Evolutionary conservation across 2,329 filamentous ascomycete genomes (phyloP).

Genomic region (Penicillium sp.): DNA sequence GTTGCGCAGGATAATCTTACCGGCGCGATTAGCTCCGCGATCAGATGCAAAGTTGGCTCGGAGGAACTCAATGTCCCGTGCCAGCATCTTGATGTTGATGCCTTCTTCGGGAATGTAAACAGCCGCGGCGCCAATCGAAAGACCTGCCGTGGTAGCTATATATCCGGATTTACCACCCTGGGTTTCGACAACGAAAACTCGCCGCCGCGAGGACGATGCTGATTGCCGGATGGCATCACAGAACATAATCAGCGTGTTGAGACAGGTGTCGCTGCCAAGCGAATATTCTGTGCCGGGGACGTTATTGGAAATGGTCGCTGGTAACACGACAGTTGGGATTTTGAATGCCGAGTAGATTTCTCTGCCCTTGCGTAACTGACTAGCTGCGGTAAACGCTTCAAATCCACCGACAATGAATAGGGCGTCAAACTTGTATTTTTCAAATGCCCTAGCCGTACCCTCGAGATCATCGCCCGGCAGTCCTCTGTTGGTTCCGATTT

Average conservation of each 20-base stretch:
- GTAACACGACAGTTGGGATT: slow-evolving; percentile 86
- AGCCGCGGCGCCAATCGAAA: slow-evolving; percentile 85
- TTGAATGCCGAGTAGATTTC: slow-evolving; percentile 77
- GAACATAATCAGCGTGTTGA: slow-evolving; percentile 92
- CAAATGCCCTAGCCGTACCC: slow-evolving; percentile 75
- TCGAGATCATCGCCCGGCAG: slow-evolving; percentile 85
- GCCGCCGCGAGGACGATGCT: slow-evolving; percentile 83
- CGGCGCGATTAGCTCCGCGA: slow-evolving; percentile 81
- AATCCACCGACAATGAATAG: slow-evolving; percentile 93
- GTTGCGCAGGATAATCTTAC: slow-evolving; percentile 93
- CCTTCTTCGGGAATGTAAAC: slow-evolving; percentile 98
- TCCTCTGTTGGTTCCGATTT: slow-evolving; percentile 96
- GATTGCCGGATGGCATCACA: slow-evolving; percentile 98
- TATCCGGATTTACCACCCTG: slow-evolving; percentile 95
- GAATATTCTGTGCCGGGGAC: slow-evolving; percentile 97
- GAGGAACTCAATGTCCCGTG: slow-evolving; percentile 82
- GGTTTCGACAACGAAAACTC: slow-evolving; percentile 97
- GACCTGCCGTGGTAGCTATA: slow-evolving; percentile 81
- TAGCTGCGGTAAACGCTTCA: slow-evolving; percentile 90
- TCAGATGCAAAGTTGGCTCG: slow-evolving; percentile 81
- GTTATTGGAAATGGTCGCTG: slow-evolving; percentile 98
- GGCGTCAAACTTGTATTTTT: slow-evolving; percentile 82
- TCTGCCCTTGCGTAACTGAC: slow-evolving; percentile 77
- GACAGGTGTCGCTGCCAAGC: slow-evolving; percentile 89
- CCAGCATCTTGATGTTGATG: slow-evolving; percentile 88